These are phyloP conservation scores for Sordariomycetes sp. DNA, from an alignment of 2,329 filamentous ascomycete genomes.

Conservation along the genomic window DNA sequence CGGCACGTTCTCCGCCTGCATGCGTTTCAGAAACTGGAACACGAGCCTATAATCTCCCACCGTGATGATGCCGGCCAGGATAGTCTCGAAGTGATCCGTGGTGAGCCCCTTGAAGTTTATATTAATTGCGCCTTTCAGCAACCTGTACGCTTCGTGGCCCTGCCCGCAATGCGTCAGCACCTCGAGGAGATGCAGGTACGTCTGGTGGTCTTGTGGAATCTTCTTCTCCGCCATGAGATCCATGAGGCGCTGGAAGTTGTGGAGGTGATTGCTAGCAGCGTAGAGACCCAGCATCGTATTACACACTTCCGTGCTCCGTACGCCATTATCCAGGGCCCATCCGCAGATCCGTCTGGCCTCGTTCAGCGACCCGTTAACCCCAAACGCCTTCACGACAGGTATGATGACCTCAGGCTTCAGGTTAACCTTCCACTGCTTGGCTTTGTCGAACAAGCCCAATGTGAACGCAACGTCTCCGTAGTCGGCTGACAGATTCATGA, in stretches of 20 bases:
- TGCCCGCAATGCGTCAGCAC: conserved; percentile 35
- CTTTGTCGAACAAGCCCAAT: conserved; percentile 49
- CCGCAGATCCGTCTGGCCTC: conserved; percentile 25
- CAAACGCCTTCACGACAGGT: conserved; percentile 55
- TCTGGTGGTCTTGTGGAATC: conserved; percentile 33
- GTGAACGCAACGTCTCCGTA: conserved; percentile 63
- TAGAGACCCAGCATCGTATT: conserved; percentile 63
- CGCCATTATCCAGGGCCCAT: conserved; percentile 36
- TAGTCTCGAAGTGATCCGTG: conserved; percentile 9
- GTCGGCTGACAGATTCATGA: conserved; percentile 59
- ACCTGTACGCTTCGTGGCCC: conserved; percentile 31
- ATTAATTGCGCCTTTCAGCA: conserved; percentile 28
- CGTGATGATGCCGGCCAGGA: conserved; percentile 21
- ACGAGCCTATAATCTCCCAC: conserved; percentile 28
- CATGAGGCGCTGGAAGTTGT: conserved; percentile 33
- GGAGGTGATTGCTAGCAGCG: conserved; percentile 44
- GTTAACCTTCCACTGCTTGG: conserved; percentile 35
- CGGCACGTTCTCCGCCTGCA: conserved; percentile 26
- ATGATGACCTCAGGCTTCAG: conserved; percentile 46
- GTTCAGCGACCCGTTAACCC: conserved; percentile 22
- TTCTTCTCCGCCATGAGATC: conserved; percentile 30
- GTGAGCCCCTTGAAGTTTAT: conserved; percentile 38
- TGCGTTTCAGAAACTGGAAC: conserved; percentile 24
- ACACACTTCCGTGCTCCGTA: conserved; percentile 53
- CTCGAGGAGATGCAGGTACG: conserved; percentile 34